Evolutionary conservation across 2,329 filamentous ascomycete genomes (phyloP).

Genomic region (Magnaporthales sp.): DNA sequence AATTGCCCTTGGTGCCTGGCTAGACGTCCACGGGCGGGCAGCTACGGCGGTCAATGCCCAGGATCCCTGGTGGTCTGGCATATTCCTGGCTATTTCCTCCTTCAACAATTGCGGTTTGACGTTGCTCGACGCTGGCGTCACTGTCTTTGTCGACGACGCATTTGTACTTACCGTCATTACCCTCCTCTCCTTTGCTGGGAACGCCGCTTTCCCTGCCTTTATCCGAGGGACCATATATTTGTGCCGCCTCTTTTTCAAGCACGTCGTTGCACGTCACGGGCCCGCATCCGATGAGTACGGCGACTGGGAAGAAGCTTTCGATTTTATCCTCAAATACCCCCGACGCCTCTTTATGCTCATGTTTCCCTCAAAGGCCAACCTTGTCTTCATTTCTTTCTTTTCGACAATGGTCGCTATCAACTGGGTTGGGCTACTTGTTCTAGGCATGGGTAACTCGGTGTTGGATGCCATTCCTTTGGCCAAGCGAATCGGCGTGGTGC

Average conservation of each 20-base stretch:
- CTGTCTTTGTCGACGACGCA: constrained; percentile 45
- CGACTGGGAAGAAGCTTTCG: constrained; percentile 38
- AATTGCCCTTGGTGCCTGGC: constrained; percentile 53
- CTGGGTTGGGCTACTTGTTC: constrained; percentile 56
- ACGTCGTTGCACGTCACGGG: constrained; percentile 17
- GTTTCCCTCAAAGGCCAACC: constrained; percentile 55
- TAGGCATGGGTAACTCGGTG: constrained; percentile 53
- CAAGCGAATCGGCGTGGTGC: constrained; percentile 50
- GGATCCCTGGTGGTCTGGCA: constrained; percentile 60
- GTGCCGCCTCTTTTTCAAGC: constrained; percentile 31
- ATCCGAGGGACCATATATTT: constrained; percentile 52
- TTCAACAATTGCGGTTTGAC: constrained; percentile 67
- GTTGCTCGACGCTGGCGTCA: constrained; percentile 56
- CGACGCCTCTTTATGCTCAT: constrained; percentile 54
- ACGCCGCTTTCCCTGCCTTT: constrained; percentile 57
- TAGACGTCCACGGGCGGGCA: constrained; percentile 39
- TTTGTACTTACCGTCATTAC: constrained; percentile 46
- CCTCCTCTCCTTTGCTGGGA: constrained; percentile 52
- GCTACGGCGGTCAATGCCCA: constrained; percentile 45
- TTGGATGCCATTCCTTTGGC: constrained; percentile 42
- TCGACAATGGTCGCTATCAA: constrained; percentile 52
- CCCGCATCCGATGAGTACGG: constrained; percentile 24
- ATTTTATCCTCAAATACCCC: constrained; percentile 46
- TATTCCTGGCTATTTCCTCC: constrained; percentile 58
- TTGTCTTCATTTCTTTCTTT: constrained; percentile 56